Evolutionary conservation across 345 rosid genomes (phyloP).

Genomic region (Lepidium sativum): DNA sequence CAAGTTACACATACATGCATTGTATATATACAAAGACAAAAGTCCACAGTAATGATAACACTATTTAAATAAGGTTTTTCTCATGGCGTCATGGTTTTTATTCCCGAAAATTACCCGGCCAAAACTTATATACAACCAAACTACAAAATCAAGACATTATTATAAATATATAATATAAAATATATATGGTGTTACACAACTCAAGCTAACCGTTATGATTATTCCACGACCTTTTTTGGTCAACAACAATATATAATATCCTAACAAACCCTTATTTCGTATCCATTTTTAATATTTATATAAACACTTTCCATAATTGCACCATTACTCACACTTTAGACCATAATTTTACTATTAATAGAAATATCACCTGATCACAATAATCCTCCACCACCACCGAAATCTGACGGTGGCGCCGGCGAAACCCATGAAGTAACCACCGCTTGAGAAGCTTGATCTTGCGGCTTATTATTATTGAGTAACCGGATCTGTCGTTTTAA

Average conservation of each 20-base stretch:
- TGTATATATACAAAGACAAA: constrained; percentile 21
- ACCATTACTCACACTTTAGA: constrained; percentile 11
- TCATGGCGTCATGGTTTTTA: constrained; percentile 34
- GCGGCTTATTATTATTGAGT: constrained; percentile 26
- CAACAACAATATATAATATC: constrained; percentile 54
- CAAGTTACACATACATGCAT: neutral
- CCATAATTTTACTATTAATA: constrained; percentile 12
- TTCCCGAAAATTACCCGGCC: too few species aligned
- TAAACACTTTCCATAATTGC: constrained; percentile 20
- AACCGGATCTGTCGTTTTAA: constrained; percentile 74
- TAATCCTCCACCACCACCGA: constrained; percentile 12
- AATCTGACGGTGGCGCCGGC: constrained; percentile 14
- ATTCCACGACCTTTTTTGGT: constrained; percentile 46
- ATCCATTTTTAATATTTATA: constrained; percentile 15
- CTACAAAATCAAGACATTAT: constrained; percentile 19
- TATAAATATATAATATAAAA: constrained; percentile 15
- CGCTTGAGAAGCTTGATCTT: constrained; percentile 21
- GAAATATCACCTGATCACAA: constrained; percentile 24
- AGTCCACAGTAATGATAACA: constrained; percentile 26
- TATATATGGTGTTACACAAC: constrained; percentile 42
- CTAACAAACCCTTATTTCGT: constrained; percentile 26
- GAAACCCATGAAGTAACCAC: constrained; percentile 7
- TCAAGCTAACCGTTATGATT: constrained; percentile 68
- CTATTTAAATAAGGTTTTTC: constrained; percentile 19
- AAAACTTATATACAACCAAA: constrained; percentile 65